Evolutionary conservation across 352 stramenopile genomes (phyloP).

Genomic region (Globisporangium barbulae): DNA sequence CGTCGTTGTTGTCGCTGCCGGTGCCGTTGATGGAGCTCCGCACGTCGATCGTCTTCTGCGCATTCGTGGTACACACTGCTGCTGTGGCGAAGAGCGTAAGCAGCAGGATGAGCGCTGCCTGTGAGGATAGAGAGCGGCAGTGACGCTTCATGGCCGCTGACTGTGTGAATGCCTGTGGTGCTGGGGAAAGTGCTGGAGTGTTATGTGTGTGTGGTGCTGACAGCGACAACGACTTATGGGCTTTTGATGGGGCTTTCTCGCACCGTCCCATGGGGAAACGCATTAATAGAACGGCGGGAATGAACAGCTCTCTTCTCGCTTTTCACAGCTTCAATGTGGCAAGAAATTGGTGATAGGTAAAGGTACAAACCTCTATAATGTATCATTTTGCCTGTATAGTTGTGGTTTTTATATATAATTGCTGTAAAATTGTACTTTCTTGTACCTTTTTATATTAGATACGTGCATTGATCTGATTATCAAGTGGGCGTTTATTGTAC

Average conservation of each 20-base stretch:
- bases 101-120: not conserved
- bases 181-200: not conserved
- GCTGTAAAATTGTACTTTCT: no score
- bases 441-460: no score
- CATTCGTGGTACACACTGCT: not conserved
- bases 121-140: not conserved
- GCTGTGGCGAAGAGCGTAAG: not conserved
- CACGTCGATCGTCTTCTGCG: not conserved
- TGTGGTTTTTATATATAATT: no score
- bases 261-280: not conserved
- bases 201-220: not conserved
- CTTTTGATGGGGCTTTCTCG: not conserved
- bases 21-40: slow-evolving; percentile 8
- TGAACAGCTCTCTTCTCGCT: not conserved
- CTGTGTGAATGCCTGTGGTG: not conserved
- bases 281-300: slow-evolving; percentile 7
- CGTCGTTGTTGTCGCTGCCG: not conserved
- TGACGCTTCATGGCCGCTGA: not conserved
- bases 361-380: not conserved
- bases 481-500: no score
- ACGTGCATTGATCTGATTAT: no score
- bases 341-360: not conserved
- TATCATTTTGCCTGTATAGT: not conserved
- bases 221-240: not conserved
- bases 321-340: slow-evolving; percentile 12